Conservation (phyloP, 306 rosid species). For the Gillenia trifoliata region DNA sequence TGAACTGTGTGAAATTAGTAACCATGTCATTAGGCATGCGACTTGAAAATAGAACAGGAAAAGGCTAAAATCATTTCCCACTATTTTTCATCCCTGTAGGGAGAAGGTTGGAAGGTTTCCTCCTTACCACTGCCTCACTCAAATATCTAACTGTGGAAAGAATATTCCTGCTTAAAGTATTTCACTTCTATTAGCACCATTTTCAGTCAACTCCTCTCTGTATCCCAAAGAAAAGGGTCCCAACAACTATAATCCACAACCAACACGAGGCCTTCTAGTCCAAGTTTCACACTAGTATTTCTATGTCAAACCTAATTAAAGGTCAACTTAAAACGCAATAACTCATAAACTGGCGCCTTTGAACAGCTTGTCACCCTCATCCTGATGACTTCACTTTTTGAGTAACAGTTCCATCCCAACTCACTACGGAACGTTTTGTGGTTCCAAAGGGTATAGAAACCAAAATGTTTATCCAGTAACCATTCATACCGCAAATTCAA, state of each 20-base stretch:
- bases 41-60: background rate
- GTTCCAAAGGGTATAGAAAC: constrained; percentile 10
- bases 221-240: background rate
- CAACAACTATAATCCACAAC: background rate
- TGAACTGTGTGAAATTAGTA: background rate
- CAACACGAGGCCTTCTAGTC: background rate
- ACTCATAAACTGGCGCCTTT: background rate
- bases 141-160: background rate
- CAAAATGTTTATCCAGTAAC: background rate
- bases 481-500: background rate
- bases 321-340: background rate
- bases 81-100: background rate
- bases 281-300: background rate
- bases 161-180: background rate
- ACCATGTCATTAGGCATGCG: background rate
- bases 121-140: background rate
- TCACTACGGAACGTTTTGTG: background rate
- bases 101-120: background rate
- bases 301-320: background rate
- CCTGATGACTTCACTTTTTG: background rate
- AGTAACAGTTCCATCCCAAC: background rate
- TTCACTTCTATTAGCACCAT: background rate
- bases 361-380: background rate
- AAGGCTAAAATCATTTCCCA: background rate
- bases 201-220: background rate